Conservation (phyloP, 2,329 filamentous ascomycete species). For the Calonectria pseudoreteaudii region DNA sequence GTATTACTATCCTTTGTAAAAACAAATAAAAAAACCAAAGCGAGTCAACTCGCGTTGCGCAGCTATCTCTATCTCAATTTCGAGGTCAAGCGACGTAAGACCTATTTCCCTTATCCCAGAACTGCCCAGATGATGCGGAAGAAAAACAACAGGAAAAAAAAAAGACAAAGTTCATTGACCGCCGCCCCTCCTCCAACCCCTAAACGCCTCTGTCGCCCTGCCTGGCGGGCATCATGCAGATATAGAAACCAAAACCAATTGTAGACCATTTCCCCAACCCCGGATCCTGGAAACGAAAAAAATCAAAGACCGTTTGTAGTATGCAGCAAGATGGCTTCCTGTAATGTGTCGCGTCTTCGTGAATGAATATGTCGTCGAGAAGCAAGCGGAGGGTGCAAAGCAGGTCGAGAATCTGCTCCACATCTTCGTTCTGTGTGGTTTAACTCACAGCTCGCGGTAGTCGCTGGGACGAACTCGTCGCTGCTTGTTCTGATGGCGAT, state of each 20-base stretch:
- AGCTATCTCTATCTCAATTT: slow-evolving; percentile 1
- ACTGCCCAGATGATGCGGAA: neutral
- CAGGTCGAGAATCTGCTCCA: neutral
- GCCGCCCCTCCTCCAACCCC: slow-evolving; percentile 15
- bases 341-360: slow-evolving; percentile 5
- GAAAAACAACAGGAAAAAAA: neutral
- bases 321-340: slow-evolving; percentile 10
- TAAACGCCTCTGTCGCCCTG: slow-evolving; percentile 35
- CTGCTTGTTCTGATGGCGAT: slow-evolving; percentile 86
- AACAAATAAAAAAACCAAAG: neutral
- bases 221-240: slow-evolving; percentile 31
- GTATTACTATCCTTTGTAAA: slow-evolving; percentile 31
- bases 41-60: slow-evolving; percentile 11
- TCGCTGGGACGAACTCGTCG: slow-evolving; percentile 87
- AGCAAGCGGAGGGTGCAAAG: slow-evolving; percentile 7
- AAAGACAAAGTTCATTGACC: slow-evolving; percentile 14
- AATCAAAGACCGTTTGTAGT: slow-evolving; percentile 4
- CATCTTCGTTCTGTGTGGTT: neutral
- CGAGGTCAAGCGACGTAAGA: neutral
- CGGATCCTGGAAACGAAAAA: slow-evolving; percentile 30
- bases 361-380: neutral
- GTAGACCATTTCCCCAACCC: slow-evolving; percentile 10
- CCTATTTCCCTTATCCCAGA: slow-evolving; percentile 13
- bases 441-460: slow-evolving; percentile 80
- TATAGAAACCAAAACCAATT: neutral